Base-by-base conservation (phyloP, 345 rosid species). In the Crucihimalaya himalaica region DNA sequence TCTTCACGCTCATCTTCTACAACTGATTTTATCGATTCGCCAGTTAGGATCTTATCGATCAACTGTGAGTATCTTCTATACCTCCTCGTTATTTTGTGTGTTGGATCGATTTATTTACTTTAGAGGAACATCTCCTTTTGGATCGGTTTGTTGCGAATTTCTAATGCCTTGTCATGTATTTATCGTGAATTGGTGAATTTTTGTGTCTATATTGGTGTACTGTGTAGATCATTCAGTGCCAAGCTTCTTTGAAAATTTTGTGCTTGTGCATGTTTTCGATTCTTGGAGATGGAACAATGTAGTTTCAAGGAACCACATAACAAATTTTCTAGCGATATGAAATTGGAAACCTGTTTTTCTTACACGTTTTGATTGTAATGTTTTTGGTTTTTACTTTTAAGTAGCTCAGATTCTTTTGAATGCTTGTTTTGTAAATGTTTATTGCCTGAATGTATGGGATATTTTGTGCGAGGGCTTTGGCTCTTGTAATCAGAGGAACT, bases 21-120 rank as follows among this genome's bases (percentile, higher is more conserved):
- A n/a, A 43, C 48, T 43, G 19, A 6, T 6, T 43, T 0, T 0
- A 43, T 43, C 9, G 48, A n/a, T 43, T 5, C 7, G 19, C 19
- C 0, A 5, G 4, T 48, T 10, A 0, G 5, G 23, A 55, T 55
- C 40, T 55, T 20, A 42, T 68, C 73, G 6, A 68, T 40, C 20
- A 55, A 40, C 28, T 12, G 53, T 55, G 13, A 55, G 72, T 68
- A 11, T 1, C 8, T n/a, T 66, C 63, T 53, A 55, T 8, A 39
- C 55, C 12, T 45, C 32, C 16, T 57, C 13, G 10, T 5, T 28
- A 2, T 69, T 42, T 42, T 18, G 8, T 16, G 2, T 66, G 7
- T 3, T 67, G 39, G 19, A 12, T 40, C 42, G 19, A 31, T 45
- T 28, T 8, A 4, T 68, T 55, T 27, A 29, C 40, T 18, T 13